These are phyloP conservation scores for Melampsora larici-populina DNA, from an alignment of 1,284 basidiomycete species.

Conservation along the genomic window DNA sequence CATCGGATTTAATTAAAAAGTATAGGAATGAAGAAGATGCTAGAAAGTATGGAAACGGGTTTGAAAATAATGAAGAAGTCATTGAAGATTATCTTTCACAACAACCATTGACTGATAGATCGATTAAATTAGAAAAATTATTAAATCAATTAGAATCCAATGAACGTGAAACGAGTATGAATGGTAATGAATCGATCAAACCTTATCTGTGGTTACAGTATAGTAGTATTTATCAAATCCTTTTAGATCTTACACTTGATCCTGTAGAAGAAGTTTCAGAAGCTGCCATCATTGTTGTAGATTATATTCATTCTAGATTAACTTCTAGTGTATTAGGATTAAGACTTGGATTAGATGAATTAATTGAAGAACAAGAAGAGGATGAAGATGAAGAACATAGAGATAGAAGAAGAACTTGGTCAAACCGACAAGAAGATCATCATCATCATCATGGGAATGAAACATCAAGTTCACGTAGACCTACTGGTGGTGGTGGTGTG, in stretches of 20 bases:
- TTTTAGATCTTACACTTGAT: constrained; percentile 53
- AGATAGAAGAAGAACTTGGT: background rate
- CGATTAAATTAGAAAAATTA: constrained; percentile 38
- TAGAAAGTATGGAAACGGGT: background rate
- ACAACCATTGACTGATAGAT: constrained; percentile 31
- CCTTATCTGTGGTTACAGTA: constrained; percentile 45
- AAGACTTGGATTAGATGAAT: constrained; percentile 13
- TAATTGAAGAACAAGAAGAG: constrained; percentile 11
- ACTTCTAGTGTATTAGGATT: constrained; percentile 45
- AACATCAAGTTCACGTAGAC: background rate
- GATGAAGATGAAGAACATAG: background rate
- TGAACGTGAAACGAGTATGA: constrained; percentile 2
- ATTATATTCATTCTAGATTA: constrained; percentile 51
- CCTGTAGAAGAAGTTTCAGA: constrained; percentile 51
- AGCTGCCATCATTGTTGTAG: constrained; percentile 51
- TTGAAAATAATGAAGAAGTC: background rate
- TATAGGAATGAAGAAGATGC: constrained; percentile 12
- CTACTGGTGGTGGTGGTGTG: constrained; percentile 11
- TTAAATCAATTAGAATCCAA: constrained; percentile 31
- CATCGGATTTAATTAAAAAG: constrained; percentile 23
- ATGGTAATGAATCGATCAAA: constrained; percentile 28
- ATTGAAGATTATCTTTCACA: constrained; percentile 2
- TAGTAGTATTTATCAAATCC: constrained; percentile 50
- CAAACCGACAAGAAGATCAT: background rate
- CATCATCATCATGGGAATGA: background rate